Base-by-base conservation (phyloP, 2,329 filamentous ascomycete genomes). In the Leptographium procerum region DNA sequence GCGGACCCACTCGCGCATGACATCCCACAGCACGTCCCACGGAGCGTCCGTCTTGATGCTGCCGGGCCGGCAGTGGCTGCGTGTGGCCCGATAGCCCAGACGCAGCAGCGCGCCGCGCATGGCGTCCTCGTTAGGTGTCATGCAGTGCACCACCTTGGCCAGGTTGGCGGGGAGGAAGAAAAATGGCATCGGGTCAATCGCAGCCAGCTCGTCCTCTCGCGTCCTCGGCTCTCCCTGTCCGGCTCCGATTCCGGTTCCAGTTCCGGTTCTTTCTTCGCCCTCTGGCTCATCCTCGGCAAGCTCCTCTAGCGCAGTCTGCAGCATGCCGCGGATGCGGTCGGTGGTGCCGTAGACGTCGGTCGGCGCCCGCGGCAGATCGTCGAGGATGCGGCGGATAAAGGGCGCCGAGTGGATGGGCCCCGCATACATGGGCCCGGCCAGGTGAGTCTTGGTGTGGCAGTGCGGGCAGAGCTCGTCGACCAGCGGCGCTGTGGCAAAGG, bases 11-110 rank as follows among this genome's bases (percentile, higher is more conserved):
- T 96, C 91, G 29, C 89, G 81, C 83, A 97, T 94, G 31, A 97
- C 77, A 69, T 95, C 88, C 91, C 94, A 97, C 53, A 99, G 81
- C 0, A 89, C 85, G 5, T 77, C 77, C 91, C 91, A 99, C 0
- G 91, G 89, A 16, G 94, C 94, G 71, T 97, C 85, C 0, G 94
- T 97, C 75, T 95, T 95, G 71, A 97, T 85, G 66, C 89, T 94
- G 29, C 91, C 92, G 0, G 89, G 81, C 64, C 91, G 90, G 65
- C 90, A 90, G 71, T 99, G 94, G 65, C 89, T 95, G 66, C 92
- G 84, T 1, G 89, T 89, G 4, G 88, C 88, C 52, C 81, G 80
- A 69, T 95, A 97, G 8, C 92, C 94, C 1, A 95, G 77, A 60
- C 87, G 81, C 26, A 84, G 79, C 33, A 99, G 75, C 3, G 94